Percentiles rank a stretch among this genome's conserved stretches.
These are phyloP conservation scores for Metschnikowia amazonensis DNA, from an alignment of 805 yeast species.

Conservation along the genomic window DNA sequence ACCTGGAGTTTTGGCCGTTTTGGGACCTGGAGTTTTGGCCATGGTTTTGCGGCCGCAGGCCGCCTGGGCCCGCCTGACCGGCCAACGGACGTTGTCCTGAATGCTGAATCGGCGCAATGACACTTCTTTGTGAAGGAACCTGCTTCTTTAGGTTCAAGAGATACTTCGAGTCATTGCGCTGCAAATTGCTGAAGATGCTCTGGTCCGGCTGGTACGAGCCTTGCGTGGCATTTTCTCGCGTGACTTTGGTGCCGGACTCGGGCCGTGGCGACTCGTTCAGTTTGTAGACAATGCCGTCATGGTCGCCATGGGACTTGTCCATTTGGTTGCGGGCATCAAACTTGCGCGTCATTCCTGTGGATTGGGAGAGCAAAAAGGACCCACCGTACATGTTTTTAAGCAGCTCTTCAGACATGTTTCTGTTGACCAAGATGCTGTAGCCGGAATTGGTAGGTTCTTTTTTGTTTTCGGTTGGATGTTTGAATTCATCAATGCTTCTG, in stretches of 20 bases:
- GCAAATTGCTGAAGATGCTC: conserved; percentile 39
- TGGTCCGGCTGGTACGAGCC: conserved; percentile 42
- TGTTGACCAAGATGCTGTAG: conserved; percentile 19
- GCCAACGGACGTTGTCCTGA: conserved; percentile 2
- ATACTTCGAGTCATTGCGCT: conserved; percentile 38
- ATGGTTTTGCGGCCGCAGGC: neutral
- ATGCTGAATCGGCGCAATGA: neutral
- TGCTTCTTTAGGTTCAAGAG: conserved; percentile 23
- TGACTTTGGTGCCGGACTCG: conserved; percentile 29
- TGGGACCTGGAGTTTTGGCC: neutral
- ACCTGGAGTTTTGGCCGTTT: neutral
- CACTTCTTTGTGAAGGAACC: neutral
- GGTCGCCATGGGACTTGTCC: conserved; percentile 3
- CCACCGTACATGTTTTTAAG: conserved; percentile 39
- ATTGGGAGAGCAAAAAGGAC: conserved; percentile 39
- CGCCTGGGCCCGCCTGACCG: neutral
- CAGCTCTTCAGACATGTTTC: conserved; percentile 24
- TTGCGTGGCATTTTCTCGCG: conserved; percentile 30
- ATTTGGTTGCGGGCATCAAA: conserved; percentile 15
- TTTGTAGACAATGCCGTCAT: conserved; percentile 6
- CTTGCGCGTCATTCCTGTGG: conserved; percentile 40
- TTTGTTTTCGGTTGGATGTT: neutral
- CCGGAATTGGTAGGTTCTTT: neutral
- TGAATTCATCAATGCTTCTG: neutral
- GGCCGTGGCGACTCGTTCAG: conserved; percentile 4